Evolutionary conservation across 768 basidiomycete genomes (phyloP).

Genomic region (Naganishia randhawae): DNA sequence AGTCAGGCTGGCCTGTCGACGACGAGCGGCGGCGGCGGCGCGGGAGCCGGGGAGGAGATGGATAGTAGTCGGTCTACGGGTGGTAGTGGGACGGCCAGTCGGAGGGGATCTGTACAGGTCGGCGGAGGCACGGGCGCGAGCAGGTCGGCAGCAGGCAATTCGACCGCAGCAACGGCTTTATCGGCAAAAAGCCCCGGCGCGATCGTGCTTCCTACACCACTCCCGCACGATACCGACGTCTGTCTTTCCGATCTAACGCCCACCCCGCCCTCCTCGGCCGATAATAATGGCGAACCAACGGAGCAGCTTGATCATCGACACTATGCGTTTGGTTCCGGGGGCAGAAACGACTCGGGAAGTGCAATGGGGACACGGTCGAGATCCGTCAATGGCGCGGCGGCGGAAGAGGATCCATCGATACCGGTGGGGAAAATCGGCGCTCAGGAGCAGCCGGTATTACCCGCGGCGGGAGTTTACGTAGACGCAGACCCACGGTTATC

Average conservation of each 20-base stretch:
- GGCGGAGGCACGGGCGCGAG: too few species aligned
- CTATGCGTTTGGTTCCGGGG: neutral
- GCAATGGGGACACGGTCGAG: neutral
- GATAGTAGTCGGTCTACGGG: neutral
- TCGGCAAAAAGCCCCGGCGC: neutral
- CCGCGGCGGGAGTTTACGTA: too few species aligned
- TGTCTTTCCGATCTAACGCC: conserved; percentile 12
- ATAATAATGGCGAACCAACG: neutral
- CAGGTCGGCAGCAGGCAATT: too few species aligned
- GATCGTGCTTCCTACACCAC: conserved; percentile 8
- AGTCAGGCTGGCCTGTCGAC: conserved; percentile 11
- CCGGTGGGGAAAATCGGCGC: neutral
- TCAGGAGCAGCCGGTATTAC: neutral
- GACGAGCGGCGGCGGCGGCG: neutral
- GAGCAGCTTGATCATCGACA: neutral
- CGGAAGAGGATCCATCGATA: neutral
- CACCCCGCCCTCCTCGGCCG: conserved; percentile 2
- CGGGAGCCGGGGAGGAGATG: neutral
- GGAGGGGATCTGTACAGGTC: conserved; percentile 7
- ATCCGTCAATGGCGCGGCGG: neutral
- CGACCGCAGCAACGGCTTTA: too few species aligned
- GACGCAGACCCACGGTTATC: neutral
- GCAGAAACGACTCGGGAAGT: neutral
- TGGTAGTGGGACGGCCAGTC: neutral
- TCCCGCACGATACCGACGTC: conserved; percentile 12